A percentile compares a stretch with the other conserved stretches of the same genome.
phyloP scores from a whole-genome alignment of 2,329 filamentous ascomycete genomes.

The Pyricularia grisea region DNA sequence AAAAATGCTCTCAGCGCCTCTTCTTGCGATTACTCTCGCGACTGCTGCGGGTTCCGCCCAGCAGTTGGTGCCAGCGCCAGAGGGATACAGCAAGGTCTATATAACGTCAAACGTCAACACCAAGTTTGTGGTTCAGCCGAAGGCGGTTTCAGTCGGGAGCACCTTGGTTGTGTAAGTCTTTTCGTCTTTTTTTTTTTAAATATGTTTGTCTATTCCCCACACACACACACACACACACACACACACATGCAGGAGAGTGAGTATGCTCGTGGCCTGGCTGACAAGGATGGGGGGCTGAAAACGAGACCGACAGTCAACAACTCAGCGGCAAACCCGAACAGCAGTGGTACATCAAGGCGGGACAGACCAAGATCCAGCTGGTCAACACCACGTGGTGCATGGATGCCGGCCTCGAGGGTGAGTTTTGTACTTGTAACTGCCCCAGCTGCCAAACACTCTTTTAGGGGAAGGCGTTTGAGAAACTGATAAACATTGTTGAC shows the following conservation, averaged over 20 bases:
- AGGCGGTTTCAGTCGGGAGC: slow-evolving; percentile 19
- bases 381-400: slow-evolving; percentile 27
- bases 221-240: too few species aligned
- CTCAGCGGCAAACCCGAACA: slow-evolving; percentile 23
- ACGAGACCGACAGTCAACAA: slow-evolving; percentile 18
- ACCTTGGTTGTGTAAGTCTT: slow-evolving; percentile 24
- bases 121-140: slow-evolving; percentile 30
- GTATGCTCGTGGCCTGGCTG: neutral
- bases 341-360: slow-evolving; percentile 28
- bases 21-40: slow-evolving; percentile 16
- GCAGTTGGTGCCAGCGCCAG: slow-evolving; percentile 14
- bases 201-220: too few species aligned
- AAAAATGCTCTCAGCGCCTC: neutral
- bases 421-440: neutral
- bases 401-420: slow-evolving; percentile 25
- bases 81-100: slow-evolving; percentile 26
- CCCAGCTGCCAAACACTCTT: too few species aligned
- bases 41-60: slow-evolving; percentile 22
- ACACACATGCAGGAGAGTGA: too few species aligned
- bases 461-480: too few species aligned
- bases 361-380: slow-evolving; percentile 25
- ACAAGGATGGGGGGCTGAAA: neutral
- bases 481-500: too few species aligned
- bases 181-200: neutral
- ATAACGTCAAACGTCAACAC: slow-evolving; percentile 28